These are phyloP conservation scores for Fonsecaea monophora DNA, from an alignment of 2,329 filamentous ascomycete species.

Conservation along the genomic window DNA sequence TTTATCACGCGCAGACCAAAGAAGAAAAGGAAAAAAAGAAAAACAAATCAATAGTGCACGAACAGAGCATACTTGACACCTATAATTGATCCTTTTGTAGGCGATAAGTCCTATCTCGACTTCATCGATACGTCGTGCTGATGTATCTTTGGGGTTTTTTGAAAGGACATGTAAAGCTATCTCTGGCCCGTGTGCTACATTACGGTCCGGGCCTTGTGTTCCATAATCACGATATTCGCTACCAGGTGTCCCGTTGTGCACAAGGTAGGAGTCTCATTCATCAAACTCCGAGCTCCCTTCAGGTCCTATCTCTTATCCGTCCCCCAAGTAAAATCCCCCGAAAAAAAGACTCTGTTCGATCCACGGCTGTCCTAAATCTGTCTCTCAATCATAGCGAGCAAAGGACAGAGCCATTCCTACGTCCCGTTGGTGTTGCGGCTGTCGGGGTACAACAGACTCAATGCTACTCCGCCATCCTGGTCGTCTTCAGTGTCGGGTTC, in stretches of 20 bases:
- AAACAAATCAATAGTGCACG: conserved; percentile 1
- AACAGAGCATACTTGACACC: background rate
- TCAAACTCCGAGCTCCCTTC: too few relatives aligned
- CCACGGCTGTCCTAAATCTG: too few relatives aligned
- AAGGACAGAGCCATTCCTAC: background rate
- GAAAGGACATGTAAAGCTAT: too few relatives aligned
- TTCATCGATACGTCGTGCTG: background rate
- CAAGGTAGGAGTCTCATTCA: too few relatives aligned
- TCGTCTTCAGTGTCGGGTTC: background rate
- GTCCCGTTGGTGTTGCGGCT: background rate
- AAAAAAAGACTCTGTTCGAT: too few relatives aligned
- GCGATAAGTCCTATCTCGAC: background rate
- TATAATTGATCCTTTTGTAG: background rate
- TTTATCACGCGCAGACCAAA: background rate
- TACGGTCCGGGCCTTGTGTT: too few relatives aligned
- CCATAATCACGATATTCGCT: too few relatives aligned
- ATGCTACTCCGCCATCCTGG: background rate
- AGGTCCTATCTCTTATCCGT: too few relatives aligned
- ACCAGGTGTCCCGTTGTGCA: background rate
- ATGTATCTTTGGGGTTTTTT: background rate
- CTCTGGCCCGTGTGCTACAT: too few relatives aligned
- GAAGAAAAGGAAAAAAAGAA: background rate
- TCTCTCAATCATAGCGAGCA: background rate
- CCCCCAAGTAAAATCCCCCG: too few relatives aligned
- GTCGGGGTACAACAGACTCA: background rate